Conservation (phyloP, 306 rosid species). For the Hippophae tibetana region DNA sequence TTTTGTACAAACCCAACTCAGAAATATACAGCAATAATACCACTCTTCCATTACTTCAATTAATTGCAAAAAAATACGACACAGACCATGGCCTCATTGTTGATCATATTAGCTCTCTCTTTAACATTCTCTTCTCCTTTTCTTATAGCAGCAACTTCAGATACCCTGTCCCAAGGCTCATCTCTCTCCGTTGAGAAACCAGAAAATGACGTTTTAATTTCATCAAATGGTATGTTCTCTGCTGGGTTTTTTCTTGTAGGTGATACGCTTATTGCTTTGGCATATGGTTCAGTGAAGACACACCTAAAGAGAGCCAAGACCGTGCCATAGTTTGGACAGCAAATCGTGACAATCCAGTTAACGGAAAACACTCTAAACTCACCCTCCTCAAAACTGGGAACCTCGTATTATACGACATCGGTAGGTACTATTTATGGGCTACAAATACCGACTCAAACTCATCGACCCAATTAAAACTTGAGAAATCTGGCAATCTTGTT, state of each 20-base stretch:
- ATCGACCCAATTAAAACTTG: conserved; percentile 8
- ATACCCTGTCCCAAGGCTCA: conserved; percentile 22
- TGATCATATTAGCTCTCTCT: conserved; percentile 16
- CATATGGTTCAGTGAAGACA: conserved; percentile 31
- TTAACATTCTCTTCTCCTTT: not conserved
- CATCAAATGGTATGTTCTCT: conserved; percentile 33
- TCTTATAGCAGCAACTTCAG: conserved; percentile 10
- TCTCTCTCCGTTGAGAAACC: conserved; percentile 31
- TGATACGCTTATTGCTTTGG: conserved; percentile 37
- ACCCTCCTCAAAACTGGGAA: conserved; percentile 25
- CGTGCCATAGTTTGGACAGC: conserved; percentile 50
- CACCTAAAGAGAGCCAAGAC: not conserved
- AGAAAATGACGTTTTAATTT: conserved; percentile 17
- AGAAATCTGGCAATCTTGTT: conserved; percentile 37
- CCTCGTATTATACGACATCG: conserved; percentile 31
- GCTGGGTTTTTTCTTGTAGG: conserved; percentile 48
- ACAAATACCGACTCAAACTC: conserved; percentile 18
- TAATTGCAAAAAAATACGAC: no score
- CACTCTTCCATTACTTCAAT: no score
- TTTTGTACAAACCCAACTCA: no score
- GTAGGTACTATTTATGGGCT: conserved; percentile 26
- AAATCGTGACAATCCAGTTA: conserved; percentile 40
- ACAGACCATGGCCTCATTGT: conserved; percentile 18
- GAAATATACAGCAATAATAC: no score
- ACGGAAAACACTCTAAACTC: conserved; percentile 37